Conservation (phyloP, 306 rosid genomes). For the Hippophae rhamnoides region DNA sequence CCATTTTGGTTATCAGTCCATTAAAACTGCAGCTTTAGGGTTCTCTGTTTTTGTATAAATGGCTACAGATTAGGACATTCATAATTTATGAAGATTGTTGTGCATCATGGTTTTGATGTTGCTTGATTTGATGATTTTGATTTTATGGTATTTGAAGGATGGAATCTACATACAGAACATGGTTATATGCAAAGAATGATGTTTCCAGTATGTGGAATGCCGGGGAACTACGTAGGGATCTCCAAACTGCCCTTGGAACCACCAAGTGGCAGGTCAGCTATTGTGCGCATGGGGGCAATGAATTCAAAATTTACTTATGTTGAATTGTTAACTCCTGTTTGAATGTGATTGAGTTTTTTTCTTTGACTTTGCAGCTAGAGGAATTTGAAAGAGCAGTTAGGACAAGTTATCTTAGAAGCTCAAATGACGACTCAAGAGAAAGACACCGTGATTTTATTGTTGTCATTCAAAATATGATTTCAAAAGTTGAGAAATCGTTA, state of each 20-base stretch:
- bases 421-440: conserved; percentile 46
- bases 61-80: too few species aligned
- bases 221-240: conserved; percentile 66
- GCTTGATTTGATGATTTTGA: conserved; percentile 15
- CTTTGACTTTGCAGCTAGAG: conserved; percentile 59
- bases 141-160: conserved; percentile 39
- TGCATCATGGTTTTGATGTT: neutral
- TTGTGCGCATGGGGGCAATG: too few species aligned
- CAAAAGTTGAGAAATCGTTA: conserved; percentile 42
- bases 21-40: neutral
- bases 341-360: conserved; percentile 18
- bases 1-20: too few species aligned
- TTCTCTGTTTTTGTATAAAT: too few species aligned
- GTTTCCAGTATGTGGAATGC: conserved; percentile 47
- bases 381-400: conserved; percentile 67
- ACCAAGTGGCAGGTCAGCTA: conserved; percentile 90
- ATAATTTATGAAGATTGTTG: neutral
- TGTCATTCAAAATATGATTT: conserved; percentile 54
- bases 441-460: conserved; percentile 63
- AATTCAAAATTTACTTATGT: conserved; percentile 1
- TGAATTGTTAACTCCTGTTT: neutral
- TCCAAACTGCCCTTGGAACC: conserved; percentile 78
- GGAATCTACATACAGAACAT: conserved; percentile 80
- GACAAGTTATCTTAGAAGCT: conserved; percentile 51
- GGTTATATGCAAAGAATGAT: conserved; percentile 59